Evolutionary conservation across 2,329 filamentous ascomycete species (phyloP), one percentile per base, ranked within the genome.

Genomic region (Ascochyta pisi): DNA sequence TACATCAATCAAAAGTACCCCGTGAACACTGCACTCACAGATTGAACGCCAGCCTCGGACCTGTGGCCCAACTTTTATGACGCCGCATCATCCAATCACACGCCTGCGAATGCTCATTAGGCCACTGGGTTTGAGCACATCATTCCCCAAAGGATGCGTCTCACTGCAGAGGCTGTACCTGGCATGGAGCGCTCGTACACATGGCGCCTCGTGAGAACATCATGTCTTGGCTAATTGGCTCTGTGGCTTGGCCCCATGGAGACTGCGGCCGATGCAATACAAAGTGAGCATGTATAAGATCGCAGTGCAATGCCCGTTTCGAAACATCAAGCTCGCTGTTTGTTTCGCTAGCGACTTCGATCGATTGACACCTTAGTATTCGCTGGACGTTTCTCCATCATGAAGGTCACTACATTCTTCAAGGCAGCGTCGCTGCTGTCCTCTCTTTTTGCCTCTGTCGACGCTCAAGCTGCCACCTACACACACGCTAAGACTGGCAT

Each of bases 361-460:
- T 39, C 37, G 47, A 42, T 55, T 53, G 48, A 52, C 51, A 43
- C 46, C 62, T 58, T 52, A 46, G 47, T 57, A 58, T 56, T 57
- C 58, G 56, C 60, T 59, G 54, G 42, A 41, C 29, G 39, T 41
- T 65, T 57, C 44, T 65, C 57, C 52, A 70, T 62, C 33, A 76
- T 76, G 74, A 76, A 69, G 67, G 61, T 60, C 51, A 70, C 66
- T 55, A 65, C 64, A 51, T 58, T 74, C 60, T 60, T 70, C 61
- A 71, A 67, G 56, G 69, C 71, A 56, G 74, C 70, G 44, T 73
- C 72, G 69, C 68, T 76, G 65, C 69, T 75, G 57, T 71, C 68
- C 58, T 57, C 72, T 69, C 69, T 75, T 60, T 71, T 55, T 40
- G 53, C 71, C 15, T 39, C 62, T 45, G 68, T 65, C 50, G 54